These are phyloP conservation scores for Phytophthora capsici DNA, from an alignment of 352 stramenopile species.

Conservation along the genomic window DNA sequence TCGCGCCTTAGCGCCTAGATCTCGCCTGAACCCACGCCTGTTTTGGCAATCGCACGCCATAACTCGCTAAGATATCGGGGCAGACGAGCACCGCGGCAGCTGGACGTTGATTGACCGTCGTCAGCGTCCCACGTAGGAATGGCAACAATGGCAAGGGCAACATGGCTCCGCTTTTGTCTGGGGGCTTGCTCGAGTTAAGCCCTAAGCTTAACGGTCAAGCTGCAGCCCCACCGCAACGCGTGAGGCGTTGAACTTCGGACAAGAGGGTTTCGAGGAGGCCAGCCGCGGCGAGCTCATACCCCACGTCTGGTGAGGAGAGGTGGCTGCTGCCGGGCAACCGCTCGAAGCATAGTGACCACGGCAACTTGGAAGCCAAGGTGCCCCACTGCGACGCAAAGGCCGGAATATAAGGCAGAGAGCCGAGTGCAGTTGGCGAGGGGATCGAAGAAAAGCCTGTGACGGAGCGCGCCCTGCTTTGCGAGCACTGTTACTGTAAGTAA, in stretches of 20 bases:
- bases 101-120: constrained; percentile 2
- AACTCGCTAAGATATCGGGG: constrained; percentile 17
- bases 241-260: constrained; percentile 4
- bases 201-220: no score
- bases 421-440: constrained; percentile 26
- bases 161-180: neutral
- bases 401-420: constrained; percentile 22
- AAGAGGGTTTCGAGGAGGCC: neutral
- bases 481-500: neutral
- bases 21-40: constrained; percentile 25
- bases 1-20: constrained; percentile 7
- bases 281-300: neutral
- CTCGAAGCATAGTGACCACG: constrained; percentile 15
- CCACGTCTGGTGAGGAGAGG: neutral
- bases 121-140: constrained; percentile 11
- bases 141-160: neutral
- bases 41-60: constrained; percentile 38
- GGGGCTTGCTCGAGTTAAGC: no score
- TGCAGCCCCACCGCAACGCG: no score
- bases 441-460: constrained; percentile 27
- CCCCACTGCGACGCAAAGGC: neutral
- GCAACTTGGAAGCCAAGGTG: constrained; percentile 2
- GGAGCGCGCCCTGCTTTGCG: constrained; percentile 1
- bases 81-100: constrained; percentile 21
- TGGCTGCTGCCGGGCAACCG: constrained; percentile 6